phyloP scores from a whole-genome alignment of 495 filamentous ascomycete species.

The Apodospora peruviana region DNA sequence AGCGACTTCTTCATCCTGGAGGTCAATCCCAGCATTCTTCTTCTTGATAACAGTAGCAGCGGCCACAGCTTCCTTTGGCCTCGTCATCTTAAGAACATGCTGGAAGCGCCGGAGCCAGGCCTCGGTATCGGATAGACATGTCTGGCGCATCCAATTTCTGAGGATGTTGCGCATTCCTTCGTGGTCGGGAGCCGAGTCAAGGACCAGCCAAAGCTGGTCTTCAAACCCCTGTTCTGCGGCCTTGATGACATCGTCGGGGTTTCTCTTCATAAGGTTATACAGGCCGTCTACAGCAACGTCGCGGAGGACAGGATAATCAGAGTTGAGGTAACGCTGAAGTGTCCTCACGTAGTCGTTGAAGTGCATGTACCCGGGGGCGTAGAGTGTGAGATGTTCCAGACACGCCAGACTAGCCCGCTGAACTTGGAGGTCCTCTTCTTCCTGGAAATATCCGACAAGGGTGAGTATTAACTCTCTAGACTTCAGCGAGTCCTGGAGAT shows the following conservation, averaged over 20 bases:
- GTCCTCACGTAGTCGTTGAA: conserved; percentile 76
- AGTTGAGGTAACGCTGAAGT: conserved; percentile 71
- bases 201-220: conserved; percentile 83
- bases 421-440: conserved; percentile 68
- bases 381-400: conserved; percentile 85
- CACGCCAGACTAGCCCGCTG: conserved; percentile 75
- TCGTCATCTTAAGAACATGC: conserved; percentile 80
- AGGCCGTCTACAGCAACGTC: conserved; percentile 82
- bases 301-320: conserved; percentile 58
- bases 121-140: conserved; percentile 65
- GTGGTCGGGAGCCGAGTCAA: conserved; percentile 71
- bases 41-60: conserved; percentile 44
- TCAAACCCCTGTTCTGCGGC: conserved; percentile 73
- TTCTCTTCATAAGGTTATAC: conserved; percentile 89
- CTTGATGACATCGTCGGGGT: conserved; percentile 71
- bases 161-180: conserved; percentile 76
- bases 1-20: conserved; percentile 94
- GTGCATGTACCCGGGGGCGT: conserved; percentile 80
- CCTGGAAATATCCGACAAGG: conserved; percentile 74
- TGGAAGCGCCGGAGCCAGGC: conserved; percentile 87
- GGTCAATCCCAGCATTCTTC: conserved; percentile 55
- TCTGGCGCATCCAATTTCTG: conserved; percentile 86
- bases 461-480: conserved; percentile 85
- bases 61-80: conserved; percentile 50
- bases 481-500: conserved; percentile 90